These are phyloP conservation scores for Paspalum vaginatum DNA, from an alignment of 176 grass and related monocot species.

Conservation along the genomic window DNA sequence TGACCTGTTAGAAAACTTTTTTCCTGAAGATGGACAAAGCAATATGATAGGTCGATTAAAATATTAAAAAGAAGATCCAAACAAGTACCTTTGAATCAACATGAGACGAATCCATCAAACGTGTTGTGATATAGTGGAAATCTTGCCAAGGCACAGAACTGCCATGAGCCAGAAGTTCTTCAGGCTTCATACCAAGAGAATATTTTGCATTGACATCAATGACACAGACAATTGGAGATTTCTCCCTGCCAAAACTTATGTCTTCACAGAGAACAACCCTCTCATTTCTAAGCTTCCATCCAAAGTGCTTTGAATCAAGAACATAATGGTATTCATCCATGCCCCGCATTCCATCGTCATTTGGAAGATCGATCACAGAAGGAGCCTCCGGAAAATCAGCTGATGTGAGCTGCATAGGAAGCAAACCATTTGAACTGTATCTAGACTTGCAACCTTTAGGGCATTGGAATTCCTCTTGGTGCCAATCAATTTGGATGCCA, in stretches of 20 bases:
- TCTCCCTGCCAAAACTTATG: slow-evolving; percentile 85
- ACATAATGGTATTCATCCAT: slow-evolving; percentile 84
- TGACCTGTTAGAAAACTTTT: slow-evolving; percentile 39
- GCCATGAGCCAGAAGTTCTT: slow-evolving; percentile 35
- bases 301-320: slow-evolving; percentile 74
- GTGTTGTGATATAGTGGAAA: slow-evolving; percentile 74
- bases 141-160: slow-evolving; percentile 76
- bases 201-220: slow-evolving; percentile 70
- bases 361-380: slow-evolving; percentile 42
- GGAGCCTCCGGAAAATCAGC: slow-evolving; percentile 30
- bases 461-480: slow-evolving; percentile 83
- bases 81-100: slow-evolving; percentile 64
- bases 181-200: slow-evolving; percentile 48
- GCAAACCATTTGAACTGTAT: slow-evolving; percentile 45
- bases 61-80: not conserved
- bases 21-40: slow-evolving; percentile 27
- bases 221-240: slow-evolving; percentile 70
- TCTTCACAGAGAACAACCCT: slow-evolving; percentile 81
- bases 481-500: slow-evolving; percentile 86
- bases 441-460: slow-evolving; percentile 76
- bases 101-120: slow-evolving; percentile 74
- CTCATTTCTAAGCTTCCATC: slow-evolving; percentile 60
- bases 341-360: slow-evolving; percentile 46
- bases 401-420: slow-evolving; percentile 50
- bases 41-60: not conserved